Evolutionary conservation across 352 stramenopile genomes (phyloP).

Genomic region (Pythium phragmiticola): DNA sequence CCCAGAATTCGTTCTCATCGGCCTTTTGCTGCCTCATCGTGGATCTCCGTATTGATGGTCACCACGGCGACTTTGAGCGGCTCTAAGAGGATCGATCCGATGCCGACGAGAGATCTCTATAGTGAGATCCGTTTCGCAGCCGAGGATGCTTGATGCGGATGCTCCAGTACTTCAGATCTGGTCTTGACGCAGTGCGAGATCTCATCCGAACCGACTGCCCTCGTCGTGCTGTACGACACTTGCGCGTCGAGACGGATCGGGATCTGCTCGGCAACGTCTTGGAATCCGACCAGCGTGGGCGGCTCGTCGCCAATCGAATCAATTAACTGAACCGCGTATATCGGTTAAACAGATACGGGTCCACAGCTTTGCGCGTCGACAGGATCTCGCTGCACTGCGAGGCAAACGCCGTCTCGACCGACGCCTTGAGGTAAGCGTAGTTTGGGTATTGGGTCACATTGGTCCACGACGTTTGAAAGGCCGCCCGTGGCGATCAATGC

Average conservation of each 20-base stretch:
- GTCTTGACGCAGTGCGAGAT: conserved; percentile 91
- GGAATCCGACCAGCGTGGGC: conserved; percentile 75
- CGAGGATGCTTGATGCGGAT: conserved; percentile 61
- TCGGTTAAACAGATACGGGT: conserved; percentile 93
- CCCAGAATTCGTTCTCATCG: conserved; percentile 77
- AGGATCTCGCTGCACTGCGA: conserved; percentile 36
- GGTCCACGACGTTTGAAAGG: conserved; percentile 71
- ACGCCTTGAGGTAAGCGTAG: conserved; percentile 75
- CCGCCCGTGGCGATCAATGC: conserved; percentile 28
- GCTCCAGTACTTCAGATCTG: conserved; percentile 86
- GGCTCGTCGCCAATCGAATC: conserved; percentile 87
- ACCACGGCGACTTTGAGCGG: conserved; percentile 72
- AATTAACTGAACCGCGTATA: conserved; percentile 87
- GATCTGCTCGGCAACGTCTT: conserved; percentile 31
- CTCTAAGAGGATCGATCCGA: conserved; percentile 74
- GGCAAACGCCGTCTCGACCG: conserved; percentile 46
- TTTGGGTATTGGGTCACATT: conserved; percentile 53
- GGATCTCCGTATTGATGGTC: conserved; percentile 89
- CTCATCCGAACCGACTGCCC: conserved; percentile 50
- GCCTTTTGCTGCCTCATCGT: conserved; percentile 56
- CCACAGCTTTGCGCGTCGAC: conserved; percentile 40
- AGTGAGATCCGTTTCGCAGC: conserved; percentile 62
- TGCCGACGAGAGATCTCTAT: conserved; percentile 66
- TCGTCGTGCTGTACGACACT: conserved; percentile 93
- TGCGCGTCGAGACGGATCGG: conserved; percentile 85